Evolutionary conservation across 352 stramenopile genomes (phyloP), one percentile per base, ranked within the genome.

Genomic region (Thalassiosira exigua): DNA sequence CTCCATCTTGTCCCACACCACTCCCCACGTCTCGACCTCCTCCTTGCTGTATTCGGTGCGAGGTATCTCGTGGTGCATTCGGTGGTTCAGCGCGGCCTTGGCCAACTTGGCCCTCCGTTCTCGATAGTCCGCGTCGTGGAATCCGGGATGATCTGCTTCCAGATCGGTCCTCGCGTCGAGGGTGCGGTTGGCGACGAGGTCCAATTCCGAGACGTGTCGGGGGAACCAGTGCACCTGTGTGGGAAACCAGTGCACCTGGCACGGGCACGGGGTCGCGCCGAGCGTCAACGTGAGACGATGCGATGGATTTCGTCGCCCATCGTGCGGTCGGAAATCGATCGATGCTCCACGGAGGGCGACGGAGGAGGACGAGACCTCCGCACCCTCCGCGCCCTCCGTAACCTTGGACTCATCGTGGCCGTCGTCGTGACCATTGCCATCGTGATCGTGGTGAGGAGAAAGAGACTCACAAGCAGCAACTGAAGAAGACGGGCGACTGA

Each of bases 1-100:
- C 82, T 98, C 94, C 93, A 99, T 97, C 46, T 91, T 93, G 71
- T 96, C 94, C 93, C 97, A 98, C 51, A 98, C 94, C 32, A 91
- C 67, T 27, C 93, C 91, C 95, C 95, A 98, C n/a, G 95, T 98
- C 30, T 88, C 70, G 44, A 97, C 93, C 87, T 99, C 97, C 48
- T 98, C 91, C 11, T 93, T 68, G 2, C 94, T 98, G 91, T 99
- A 99, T 30, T 98, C 88, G 41, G 98, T 95, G 33, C 85, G 89
- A 14, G 96, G 95, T 77, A 99, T 98, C 17, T 86, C 64, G 54
- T 98, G 68, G 57, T 97, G 93, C 78, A 97, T 96, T 9, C 82
- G 80, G 91, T 98, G 97, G 17, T 94, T 90, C 59, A 95, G 81
- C 0, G 97, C 95, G 62, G 96, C 91, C 17, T 95, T 75, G 1